Conservation (phyloP, 2,329 filamentous ascomycete species). For the Lanzia echinophila region DNA sequence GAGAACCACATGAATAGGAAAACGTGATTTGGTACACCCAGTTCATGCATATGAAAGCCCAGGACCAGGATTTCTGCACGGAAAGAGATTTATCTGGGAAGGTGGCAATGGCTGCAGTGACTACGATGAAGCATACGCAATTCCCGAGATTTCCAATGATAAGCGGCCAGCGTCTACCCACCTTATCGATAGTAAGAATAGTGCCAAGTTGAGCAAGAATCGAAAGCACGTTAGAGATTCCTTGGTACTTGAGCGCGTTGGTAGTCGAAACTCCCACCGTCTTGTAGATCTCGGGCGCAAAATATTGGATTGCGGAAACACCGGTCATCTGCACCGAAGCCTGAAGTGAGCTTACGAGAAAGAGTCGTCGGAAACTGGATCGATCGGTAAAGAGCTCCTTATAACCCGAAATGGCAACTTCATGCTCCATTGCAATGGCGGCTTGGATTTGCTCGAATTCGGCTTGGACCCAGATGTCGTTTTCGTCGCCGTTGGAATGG, state of each 20-base stretch:
- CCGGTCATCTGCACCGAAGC: slow-evolving; percentile 62
- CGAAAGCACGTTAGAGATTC: slow-evolving; percentile 57
- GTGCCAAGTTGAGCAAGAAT: slow-evolving; percentile 53
- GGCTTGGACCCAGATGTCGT: slow-evolving; percentile 55
- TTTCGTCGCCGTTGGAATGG: slow-evolving; percentile 52
- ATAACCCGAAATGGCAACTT: slow-evolving; percentile 57
- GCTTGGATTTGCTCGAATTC: slow-evolving; percentile 60
- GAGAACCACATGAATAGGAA: slow-evolving; percentile 61
- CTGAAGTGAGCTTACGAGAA: slow-evolving; percentile 54
- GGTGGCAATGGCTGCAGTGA: neutral
- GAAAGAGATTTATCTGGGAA: slow-evolving; percentile 36
- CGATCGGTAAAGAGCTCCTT: slow-evolving; percentile 52
- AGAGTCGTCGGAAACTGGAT: slow-evolving; percentile 56
- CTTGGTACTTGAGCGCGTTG: slow-evolving; percentile 57
- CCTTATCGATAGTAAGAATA: slow-evolving; percentile 57
- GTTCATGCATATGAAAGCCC: slow-evolving; percentile 66
- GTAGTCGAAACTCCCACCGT: slow-evolving; percentile 52
- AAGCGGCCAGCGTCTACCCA: slow-evolving; percentile 65
- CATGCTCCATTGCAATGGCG: slow-evolving; percentile 45
- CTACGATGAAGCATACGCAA: slow-evolving; percentile 31
- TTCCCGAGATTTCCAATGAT: slow-evolving; percentile 68
- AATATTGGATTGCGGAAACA: slow-evolving; percentile 59
- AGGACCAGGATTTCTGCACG: slow-evolving; percentile 33
- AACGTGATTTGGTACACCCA: slow-evolving; percentile 79
- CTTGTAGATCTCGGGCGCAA: slow-evolving; percentile 49